Percentiles rank a stretch among this genome's conserved stretches.
Conservation (phyloP, 345 rosid genomes). For the Streptanthus diversifolius region DNA sequence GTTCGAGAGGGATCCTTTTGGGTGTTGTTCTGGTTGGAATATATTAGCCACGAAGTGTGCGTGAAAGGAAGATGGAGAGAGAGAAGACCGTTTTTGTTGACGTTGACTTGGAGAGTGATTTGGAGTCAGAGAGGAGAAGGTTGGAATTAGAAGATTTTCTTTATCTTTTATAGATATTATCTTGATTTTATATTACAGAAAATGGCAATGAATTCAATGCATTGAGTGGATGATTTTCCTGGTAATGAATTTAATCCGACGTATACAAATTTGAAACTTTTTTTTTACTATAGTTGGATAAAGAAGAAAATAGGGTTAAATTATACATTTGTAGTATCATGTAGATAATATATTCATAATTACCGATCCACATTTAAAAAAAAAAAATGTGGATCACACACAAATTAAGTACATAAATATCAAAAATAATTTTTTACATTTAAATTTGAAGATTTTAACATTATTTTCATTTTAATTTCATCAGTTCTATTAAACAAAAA, state of each 20-base stretch:
- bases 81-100: constrained; percentile 25
- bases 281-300: neutral
- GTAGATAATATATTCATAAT: constrained; percentile 9
- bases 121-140: neutral
- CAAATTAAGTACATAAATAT: too few relatives aligned
- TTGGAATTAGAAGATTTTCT: neutral
- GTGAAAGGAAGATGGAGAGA: constrained; percentile 18
- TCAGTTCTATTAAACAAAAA: too few relatives aligned
- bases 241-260: neutral
- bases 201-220: constrained; percentile 3
- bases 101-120: constrained; percentile 30
- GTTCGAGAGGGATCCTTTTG: constrained; percentile 10
- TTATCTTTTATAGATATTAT: neutral
- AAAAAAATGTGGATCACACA: too few relatives aligned
- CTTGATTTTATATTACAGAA: neutral
- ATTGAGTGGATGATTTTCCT: neutral
- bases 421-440: too few relatives aligned
- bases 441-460: too few relatives aligned
- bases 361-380: neutral
- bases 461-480: too few relatives aligned
- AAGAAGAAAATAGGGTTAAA: neutral
- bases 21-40: constrained; percentile 30
- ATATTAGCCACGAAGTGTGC: constrained; percentile 28
- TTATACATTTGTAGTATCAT: neutral
- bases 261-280: neutral